Evolutionary conservation across 2,329 filamentous ascomycete genomes (phyloP).

Genomic region (Aspergillus brunneoviolaceus): DNA sequence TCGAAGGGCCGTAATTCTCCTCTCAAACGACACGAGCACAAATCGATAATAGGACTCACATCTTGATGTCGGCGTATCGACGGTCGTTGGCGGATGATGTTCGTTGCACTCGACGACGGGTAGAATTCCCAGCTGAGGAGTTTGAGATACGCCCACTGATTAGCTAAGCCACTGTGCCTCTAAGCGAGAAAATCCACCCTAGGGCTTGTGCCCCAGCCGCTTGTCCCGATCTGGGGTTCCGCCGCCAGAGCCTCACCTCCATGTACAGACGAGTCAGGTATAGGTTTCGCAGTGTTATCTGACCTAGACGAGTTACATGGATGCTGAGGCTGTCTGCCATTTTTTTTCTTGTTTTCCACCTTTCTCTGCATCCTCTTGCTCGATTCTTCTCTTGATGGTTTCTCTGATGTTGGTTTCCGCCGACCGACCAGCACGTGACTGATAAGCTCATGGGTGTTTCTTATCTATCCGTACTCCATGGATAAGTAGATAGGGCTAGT

Average conservation of each 20-base stretch:
- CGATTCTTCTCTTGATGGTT: too few relatives aligned
- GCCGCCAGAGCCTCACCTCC: conserved; percentile 1
- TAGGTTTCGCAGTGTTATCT: too few relatives aligned
- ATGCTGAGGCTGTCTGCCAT: too few relatives aligned
- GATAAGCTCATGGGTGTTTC: neutral
- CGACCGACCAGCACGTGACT: neutral
- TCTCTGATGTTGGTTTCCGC: neutral
- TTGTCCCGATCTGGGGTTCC: conserved; percentile 3
- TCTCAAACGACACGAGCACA: conserved; percentile 16
- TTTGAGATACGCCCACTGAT: conserved; percentile 41
- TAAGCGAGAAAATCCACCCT: conserved; percentile 42
- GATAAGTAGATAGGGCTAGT: too few relatives aligned
- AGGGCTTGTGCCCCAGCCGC: conserved; percentile 36
- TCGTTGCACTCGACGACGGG: conserved; percentile 42
- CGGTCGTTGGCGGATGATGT: conserved; percentile 48
- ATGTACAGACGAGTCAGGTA: too few relatives aligned
- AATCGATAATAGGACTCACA: conserved; percentile 41
- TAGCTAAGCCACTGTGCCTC: conserved; percentile 41
- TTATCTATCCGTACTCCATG: too few relatives aligned
- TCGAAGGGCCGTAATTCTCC: conserved; percentile 21
- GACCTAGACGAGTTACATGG: too few relatives aligned
- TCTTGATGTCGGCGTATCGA: conserved; percentile 49
- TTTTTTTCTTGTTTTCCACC: too few relatives aligned
- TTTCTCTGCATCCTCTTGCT: too few relatives aligned
- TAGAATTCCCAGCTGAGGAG: conserved; percentile 41